Evolutionary conservation across 192 early-diverging fungal species (phyloP).

Genomic region (Endogone sp.): DNA sequence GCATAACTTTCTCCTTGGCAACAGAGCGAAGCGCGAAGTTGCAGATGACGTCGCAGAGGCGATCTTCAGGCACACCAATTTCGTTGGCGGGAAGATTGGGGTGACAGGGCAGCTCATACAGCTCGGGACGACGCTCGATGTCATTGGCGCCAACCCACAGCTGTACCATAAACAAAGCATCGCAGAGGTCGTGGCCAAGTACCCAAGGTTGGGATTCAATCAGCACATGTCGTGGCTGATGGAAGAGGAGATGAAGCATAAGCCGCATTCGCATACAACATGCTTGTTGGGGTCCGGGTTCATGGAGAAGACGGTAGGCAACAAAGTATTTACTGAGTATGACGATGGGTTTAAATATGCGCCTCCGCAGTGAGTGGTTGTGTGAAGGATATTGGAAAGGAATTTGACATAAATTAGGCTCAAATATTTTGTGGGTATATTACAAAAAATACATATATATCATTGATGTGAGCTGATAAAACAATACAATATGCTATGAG

Average conservation of each 20-base stretch:
- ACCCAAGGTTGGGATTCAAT: conserved; percentile 13
- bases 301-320: too few species aligned
- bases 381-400: too few species aligned
- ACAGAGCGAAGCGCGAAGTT: conserved; percentile 9
- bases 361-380: too few species aligned
- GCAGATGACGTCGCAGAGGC: conserved; percentile 21
- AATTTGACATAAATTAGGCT: too few species aligned
- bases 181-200: conserved; percentile 4
- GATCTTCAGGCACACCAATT: conserved; percentile 15
- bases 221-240: conserved; percentile 9
- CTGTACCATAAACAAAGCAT: conserved; percentile 10
- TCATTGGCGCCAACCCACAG: conserved; percentile 15
- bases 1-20: conserved; percentile 9
- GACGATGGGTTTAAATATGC: too few species aligned
- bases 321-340: too few species aligned
- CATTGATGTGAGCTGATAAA: too few species aligned
- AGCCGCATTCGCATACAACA: conserved; percentile 7
- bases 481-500: too few species aligned
- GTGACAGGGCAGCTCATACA: conserved; percentile 12
- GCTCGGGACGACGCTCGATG: conserved; percentile 14
- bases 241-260: conserved; percentile 11
- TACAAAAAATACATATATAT: too few species aligned
- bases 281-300: too few species aligned
- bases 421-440: too few species aligned
- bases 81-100: conserved; percentile 3